Conservation (phyloP, 176 grass and related monocot species). For the Triticum turgidum region DNA sequence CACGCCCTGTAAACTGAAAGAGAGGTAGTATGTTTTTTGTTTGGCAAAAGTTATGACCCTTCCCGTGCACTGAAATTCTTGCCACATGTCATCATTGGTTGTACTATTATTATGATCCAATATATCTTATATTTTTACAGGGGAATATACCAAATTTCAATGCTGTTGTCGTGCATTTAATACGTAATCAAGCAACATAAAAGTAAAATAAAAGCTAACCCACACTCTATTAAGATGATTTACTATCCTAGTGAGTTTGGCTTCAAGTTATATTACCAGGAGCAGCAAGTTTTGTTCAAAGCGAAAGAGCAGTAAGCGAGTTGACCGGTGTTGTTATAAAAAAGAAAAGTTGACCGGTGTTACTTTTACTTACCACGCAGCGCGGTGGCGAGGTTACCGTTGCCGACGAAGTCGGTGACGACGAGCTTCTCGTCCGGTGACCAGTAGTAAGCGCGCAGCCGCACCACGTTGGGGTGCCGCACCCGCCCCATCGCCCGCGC, state of each 20-base stretch:
- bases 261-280: background rate
- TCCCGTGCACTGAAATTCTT: background rate
- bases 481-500: conserved; percentile 59
- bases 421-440: conserved; percentile 88
- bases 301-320: background rate
- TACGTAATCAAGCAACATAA: background rate
- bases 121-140: too few species aligned
- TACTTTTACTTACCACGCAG: conserved; percentile 51
- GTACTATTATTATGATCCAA: background rate
- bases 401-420: conserved; percentile 96
- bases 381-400: conserved; percentile 82
- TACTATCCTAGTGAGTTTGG: background rate
- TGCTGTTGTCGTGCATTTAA: background rate
- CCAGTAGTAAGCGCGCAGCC: conserved; percentile 92
- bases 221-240: background rate
- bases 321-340: too few species aligned
- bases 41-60: too few species aligned
- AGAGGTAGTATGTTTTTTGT: too few species aligned
- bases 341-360: too few species aligned
- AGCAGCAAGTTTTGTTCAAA: background rate
- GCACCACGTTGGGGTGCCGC: conserved; percentile 81
- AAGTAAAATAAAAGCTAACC: too few species aligned
- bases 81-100: background rate
- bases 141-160: background rate
- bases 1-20: too few species aligned